These are phyloP conservation scores for Sordaria brevicollis DNA, from an alignment of 495 filamentous ascomycete genomes.

Conservation along the genomic window DNA sequence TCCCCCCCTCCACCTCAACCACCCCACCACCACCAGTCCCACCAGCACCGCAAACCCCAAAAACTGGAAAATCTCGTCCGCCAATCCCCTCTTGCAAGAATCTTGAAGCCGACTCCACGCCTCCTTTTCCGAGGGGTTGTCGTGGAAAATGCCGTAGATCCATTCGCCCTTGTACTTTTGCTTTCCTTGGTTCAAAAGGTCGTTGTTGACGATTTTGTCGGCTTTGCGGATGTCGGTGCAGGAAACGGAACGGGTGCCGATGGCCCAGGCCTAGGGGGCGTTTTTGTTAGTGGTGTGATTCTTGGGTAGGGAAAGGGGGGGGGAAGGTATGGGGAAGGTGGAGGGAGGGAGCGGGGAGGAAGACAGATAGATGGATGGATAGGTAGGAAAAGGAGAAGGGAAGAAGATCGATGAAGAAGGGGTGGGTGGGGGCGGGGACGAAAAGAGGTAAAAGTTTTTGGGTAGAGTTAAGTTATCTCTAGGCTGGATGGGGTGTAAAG, in stretches of 20 bases:
- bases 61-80: conserved; percentile 28
- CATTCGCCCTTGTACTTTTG: not conserved
- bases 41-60: conserved; percentile 18
- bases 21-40: conserved; percentile 14
- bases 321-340: no score
- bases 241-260: conserved; percentile 26
- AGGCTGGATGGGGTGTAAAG: no score
- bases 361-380: no score
- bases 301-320: not conserved
- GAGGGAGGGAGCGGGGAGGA: no score
- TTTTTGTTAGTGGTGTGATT: conserved; percentile 5
- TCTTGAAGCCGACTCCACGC: conserved; percentile 1
- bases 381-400: no score
- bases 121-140: not conserved
- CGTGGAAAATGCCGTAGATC: conserved; percentile 9
- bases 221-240: conserved; percentile 17
- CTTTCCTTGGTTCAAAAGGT: conserved; percentile 27
- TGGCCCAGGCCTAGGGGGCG: conserved; percentile 40
- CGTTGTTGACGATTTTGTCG: conserved; percentile 13
- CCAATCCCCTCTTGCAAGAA: conserved; percentile 23
- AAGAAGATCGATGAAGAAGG: no score
- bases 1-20: conserved; percentile 3
- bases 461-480: no score
- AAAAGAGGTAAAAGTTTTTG: no score
- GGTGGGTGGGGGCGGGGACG: no score